Percentiles rank a stretch among this genome's conserved stretches.
phyloP scores from a whole-genome alignment of 2,329 filamentous ascomycete genomes.

The Aspergillus sp. region DNA sequence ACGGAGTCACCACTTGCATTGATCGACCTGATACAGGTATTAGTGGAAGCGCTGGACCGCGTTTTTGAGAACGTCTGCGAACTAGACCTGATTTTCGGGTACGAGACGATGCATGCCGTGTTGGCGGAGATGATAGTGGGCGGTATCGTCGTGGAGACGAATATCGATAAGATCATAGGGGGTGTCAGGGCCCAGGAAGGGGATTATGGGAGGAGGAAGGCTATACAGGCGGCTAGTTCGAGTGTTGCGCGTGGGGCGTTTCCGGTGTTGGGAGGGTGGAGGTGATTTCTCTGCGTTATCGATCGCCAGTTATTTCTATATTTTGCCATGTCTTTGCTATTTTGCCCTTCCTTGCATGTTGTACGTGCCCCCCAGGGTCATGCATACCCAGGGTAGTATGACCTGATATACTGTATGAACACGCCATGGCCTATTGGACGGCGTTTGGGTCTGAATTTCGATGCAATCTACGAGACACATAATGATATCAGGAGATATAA shows the following conservation, averaged over 20 bases:
- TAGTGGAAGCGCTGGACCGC: conserved; percentile 88
- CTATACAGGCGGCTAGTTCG: conserved; percentile 35
- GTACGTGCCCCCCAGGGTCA: no score
- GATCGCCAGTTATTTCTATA: not conserved
- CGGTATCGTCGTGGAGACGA: conserved; percentile 89
- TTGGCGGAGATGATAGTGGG: conserved; percentile 92
- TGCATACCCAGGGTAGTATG: no score
- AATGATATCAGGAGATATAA: no score
- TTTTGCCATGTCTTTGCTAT: no score
- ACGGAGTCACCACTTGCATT: conserved; percentile 93
- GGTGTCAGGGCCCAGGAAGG: conserved; percentile 58
- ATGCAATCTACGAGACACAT: not conserved
- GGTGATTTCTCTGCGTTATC: conserved; percentile 16
- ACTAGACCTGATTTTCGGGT: conserved; percentile 97
- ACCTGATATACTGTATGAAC: not conserved
- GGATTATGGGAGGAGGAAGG: conserved; percentile 34
- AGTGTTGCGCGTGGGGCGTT: conserved; percentile 30
- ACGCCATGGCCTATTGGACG: not conserved
- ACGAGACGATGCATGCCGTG: conserved; percentile 88
- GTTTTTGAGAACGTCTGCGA: conserved; percentile 99
- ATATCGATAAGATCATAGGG: conserved; percentile 75
- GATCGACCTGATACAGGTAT: conserved; percentile 95
- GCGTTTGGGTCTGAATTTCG: not conserved
- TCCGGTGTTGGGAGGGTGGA: conserved; percentile 33
- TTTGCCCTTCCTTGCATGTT: no score